Evolutionary conservation across 495 filamentous ascomycete species (phyloP).

Genomic region (Penicillium daleae): DNA sequence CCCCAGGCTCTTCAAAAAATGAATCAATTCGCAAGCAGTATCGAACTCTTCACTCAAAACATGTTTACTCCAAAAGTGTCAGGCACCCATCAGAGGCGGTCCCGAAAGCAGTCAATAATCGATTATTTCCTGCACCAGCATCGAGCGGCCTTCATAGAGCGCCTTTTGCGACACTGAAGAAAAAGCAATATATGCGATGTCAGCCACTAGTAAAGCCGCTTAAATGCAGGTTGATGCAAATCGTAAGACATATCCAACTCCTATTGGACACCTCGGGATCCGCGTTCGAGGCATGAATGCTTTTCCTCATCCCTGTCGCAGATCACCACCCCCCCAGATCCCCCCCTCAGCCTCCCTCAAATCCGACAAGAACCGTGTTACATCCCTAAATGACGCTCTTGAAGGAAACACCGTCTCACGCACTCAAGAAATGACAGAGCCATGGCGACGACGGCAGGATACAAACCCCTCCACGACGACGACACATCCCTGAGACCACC

Average conservation of each 20-base stretch:
- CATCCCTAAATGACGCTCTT: background rate
- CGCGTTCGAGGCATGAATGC: background rate
- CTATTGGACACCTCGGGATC: background rate
- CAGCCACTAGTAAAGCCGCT: background rate
- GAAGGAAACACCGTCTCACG: background rate
- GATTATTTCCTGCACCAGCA: too few species aligned
- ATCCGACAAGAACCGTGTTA: too few species aligned
- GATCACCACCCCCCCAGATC: background rate
- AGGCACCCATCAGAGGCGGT: too few species aligned
- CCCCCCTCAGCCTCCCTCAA: background rate
- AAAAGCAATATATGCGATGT: background rate
- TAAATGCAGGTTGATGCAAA: background rate
- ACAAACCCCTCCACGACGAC: conserved; percentile 3
- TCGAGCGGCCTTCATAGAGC: too few species aligned
- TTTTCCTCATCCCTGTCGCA: conserved; percentile 4
- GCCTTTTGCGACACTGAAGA: background rate
- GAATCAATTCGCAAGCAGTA: too few species aligned
- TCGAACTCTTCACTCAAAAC: too few species aligned
- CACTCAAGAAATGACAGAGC: background rate
- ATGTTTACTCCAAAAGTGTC: too few species aligned
- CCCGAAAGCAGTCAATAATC: too few species aligned
- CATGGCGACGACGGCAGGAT: background rate
- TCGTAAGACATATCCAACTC: background rate
- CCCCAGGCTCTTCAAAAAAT: too few species aligned
- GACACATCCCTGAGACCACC: conserved; percentile 1